These are phyloP conservation scores for Plenodomus lindquistii DNA, from an alignment of 2,329 filamentous ascomycete genomes.

Conservation along the genomic window DNA sequence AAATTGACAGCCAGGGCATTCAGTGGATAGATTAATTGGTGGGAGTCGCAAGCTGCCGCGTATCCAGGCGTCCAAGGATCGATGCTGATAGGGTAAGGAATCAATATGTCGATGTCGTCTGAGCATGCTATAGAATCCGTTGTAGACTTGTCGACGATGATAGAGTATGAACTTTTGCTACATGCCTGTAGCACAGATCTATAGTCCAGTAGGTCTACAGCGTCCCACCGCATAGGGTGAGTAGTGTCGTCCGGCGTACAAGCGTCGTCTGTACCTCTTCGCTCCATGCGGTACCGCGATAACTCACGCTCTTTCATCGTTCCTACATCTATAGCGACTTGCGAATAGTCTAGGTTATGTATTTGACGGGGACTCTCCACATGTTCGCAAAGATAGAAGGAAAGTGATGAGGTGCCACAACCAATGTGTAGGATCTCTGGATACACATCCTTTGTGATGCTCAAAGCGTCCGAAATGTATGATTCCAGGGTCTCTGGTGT, in stretches of 20 bases:
- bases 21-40: constrained; percentile 40
- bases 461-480: constrained; percentile 29
- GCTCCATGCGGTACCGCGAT: constrained; percentile 11
- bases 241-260: neutral
- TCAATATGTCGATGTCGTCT: constrained; percentile 33
- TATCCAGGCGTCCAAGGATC: constrained; percentile 2
- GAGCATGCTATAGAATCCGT: constrained; percentile 45
- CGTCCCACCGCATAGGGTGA: constrained; percentile 38
- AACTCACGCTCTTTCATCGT: constrained; percentile 31
- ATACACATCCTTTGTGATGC: constrained; percentile 4
- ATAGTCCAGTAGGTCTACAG: constrained; percentile 41
- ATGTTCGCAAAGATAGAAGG: constrained; percentile 40
- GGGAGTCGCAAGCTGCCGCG: constrained; percentile 6
- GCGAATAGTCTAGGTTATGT: constrained; percentile 46
- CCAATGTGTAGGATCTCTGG: constrained; percentile 44
- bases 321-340: constrained; percentile 40
- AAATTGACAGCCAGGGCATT: constrained; percentile 47
- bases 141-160: constrained; percentile 45
- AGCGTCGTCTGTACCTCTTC: neutral
- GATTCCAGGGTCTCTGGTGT: constrained; percentile 35
- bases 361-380: constrained; percentile 37
- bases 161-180: constrained; percentile 29
- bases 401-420: constrained; percentile 45
- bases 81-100: constrained; percentile 35
- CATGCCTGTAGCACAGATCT: constrained; percentile 31